phyloP scores from a whole-genome alignment of 805 yeast genomes.

The Candida alai region DNA sequence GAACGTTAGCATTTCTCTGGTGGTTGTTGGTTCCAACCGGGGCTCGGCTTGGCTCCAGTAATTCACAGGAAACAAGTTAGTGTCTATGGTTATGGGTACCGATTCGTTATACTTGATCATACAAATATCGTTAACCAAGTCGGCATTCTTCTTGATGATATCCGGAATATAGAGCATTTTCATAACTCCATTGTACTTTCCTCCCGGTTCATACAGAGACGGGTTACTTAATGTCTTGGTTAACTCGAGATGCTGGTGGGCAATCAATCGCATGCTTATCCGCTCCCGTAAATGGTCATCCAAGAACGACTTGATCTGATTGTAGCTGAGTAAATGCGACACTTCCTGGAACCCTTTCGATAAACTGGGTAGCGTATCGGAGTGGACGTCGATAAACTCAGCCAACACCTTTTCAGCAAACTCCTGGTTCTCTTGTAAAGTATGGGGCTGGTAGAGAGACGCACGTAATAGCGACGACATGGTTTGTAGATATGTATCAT shows the following conservation, averaged over 20 bases:
- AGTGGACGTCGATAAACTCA: slow-evolving; percentile 67
- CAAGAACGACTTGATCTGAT: slow-evolving; percentile 57
- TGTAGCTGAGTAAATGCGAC: slow-evolving; percentile 39
- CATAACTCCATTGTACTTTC: slow-evolving; percentile 54
- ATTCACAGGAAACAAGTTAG: slow-evolving; percentile 24
- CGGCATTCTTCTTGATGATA: slow-evolving; percentile 60
- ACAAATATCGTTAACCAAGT: slow-evolving; percentile 79
- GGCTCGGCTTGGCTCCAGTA: slow-evolving; percentile 29
- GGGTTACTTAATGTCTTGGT: slow-evolving; percentile 34
- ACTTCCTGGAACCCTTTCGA: slow-evolving; percentile 82
- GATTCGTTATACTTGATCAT: slow-evolving; percentile 77
- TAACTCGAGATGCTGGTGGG: slow-evolving; percentile 77
- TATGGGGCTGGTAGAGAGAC: slow-evolving; percentile 35
- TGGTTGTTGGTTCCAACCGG: slow-evolving; percentile 30
- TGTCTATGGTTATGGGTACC: slow-evolving; percentile 56
- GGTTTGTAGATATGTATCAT: slow-evolving; percentile 68
- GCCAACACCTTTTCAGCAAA: slow-evolving; percentile 50
- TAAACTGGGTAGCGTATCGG: slow-evolving; percentile 77
- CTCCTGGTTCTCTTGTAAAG: slow-evolving; percentile 48
- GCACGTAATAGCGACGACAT: slow-evolving; percentile 40
- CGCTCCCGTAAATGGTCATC: slow-evolving; percentile 78
- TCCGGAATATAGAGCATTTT: slow-evolving; percentile 60
- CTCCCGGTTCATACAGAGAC: slow-evolving; percentile 50
- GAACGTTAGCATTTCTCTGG: slow-evolving; percentile 45
- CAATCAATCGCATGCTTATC: slow-evolving; percentile 79